Evolutionary conservation across 768 basidiomycete species (phyloP), one percentile per base, ranked within the genome.

Genomic region (Boletus rubescentipes): DNA sequence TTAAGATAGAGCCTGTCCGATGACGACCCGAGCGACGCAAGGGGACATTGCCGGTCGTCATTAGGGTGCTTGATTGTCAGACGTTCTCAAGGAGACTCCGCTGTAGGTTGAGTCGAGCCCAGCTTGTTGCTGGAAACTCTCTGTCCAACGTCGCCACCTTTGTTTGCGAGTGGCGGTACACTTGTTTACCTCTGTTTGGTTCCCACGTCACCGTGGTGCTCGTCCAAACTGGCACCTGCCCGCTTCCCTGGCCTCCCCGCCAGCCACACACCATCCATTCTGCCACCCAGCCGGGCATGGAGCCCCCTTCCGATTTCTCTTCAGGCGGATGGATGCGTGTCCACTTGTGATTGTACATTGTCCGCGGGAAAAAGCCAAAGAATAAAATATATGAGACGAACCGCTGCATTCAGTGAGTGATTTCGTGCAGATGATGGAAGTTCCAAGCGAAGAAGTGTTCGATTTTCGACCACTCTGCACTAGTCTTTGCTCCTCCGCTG

Each of bases 101-200:
- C 26, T 26, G 26, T 26, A 55, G 52, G 35, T 51, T 39, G 42
- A 42, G 50, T 31, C 46, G 12, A 57, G 46, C 38, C 53, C 51
- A 55, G 54, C 21, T 46, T 52, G 57, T 61, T 60, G 58, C 51
- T 60, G 56, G 53, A 65, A 57, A 59, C 49, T 57, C 44, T 30
- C 54, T 21, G 55, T 54, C 59, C 57, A 51, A 53, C 57, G 53
- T 59, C 50, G 61, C 61, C 53, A 61, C 61, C 65, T 63, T 68
- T 69, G 70, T 69, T 69, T 70, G 60, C 26, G n/a, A 8, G 68
- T 69, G 68, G 68, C 68, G 35, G 61, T 69, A 52, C 23, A 1
- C 0, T 48, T 70, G 21, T 72, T 69, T 72, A 47, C 23, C 47
- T 41, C 36, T 70, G 8, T 72, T 69, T 69, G 70, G 55, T 6